Percentiles rank a stretch among this genome's conserved stretches.
Evolutionary conservation across 2,329 filamentous ascomycete genomes (phyloP).

Genomic region (Botryotinia calthae): DNA sequence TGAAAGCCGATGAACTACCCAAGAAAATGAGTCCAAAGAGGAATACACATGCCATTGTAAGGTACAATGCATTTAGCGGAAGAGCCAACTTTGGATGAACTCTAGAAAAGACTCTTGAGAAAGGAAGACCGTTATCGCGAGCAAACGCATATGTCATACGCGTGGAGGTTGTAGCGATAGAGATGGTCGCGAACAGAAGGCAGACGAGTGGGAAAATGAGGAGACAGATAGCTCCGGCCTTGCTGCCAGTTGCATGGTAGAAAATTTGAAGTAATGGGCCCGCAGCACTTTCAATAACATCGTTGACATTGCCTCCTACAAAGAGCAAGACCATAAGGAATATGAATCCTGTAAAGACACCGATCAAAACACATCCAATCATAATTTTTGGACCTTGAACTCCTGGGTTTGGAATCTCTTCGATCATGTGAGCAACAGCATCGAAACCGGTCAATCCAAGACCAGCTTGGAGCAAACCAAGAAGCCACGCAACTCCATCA

Average conservation of each 20-base stretch:
- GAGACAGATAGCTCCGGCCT: slow-evolving; percentile 36
- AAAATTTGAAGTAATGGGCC: slow-evolving; percentile 53
- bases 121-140: slow-evolving; percentile 63
- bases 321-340: slow-evolving; percentile 36
- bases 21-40: slow-evolving; percentile 69
- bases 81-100: slow-evolving; percentile 61
- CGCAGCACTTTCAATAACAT: slow-evolving; percentile 46
- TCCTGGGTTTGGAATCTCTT: slow-evolving; percentile 52
- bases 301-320: slow-evolving; percentile 39
- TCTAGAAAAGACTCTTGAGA: slow-evolving; percentile 56
- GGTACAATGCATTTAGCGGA: slow-evolving; percentile 63
- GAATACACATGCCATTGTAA: slow-evolving; percentile 59
- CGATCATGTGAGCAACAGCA: slow-evolving; percentile 46
- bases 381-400: slow-evolving; percentile 51
- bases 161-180: slow-evolving; percentile 45
- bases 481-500: slow-evolving; percentile 48
- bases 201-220: slow-evolving; percentile 58
- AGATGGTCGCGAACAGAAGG: slow-evolving; percentile 60
- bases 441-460: slow-evolving; percentile 51
- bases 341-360: slow-evolving; percentile 44
- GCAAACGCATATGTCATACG: slow-evolving; percentile 67
- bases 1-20: slow-evolving; percentile 64
- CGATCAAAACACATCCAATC: slow-evolving; percentile 48
- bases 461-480: slow-evolving; percentile 52
- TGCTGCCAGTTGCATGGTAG: slow-evolving; percentile 44